phyloP scores from a whole-genome alignment of 345 rosid species.

The Eucalyptus melliodora region DNA sequence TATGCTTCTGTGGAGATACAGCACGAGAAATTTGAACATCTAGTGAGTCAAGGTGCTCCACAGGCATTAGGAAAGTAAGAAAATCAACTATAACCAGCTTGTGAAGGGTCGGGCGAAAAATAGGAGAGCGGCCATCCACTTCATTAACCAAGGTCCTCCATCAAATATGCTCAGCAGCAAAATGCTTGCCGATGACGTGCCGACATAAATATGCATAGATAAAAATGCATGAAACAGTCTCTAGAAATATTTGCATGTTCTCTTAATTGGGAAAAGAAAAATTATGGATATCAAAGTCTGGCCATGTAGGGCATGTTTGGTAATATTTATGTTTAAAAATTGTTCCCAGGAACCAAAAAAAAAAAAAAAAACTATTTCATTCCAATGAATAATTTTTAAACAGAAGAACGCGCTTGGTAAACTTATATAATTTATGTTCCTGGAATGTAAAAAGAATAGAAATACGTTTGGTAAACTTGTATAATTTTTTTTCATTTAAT shows the following conservation, averaged over 20 bases:
- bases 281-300: not conserved
- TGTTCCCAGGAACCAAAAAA: too few relatives aligned
- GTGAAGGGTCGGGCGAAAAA: not conserved
- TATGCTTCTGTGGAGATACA: not conserved
- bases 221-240: not conserved
- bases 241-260: not conserved
- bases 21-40: not conserved
- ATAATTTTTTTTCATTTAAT: too few relatives aligned
- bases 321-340: too few relatives aligned
- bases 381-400: too few relatives aligned
- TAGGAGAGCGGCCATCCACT: not conserved
- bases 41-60: not conserved
- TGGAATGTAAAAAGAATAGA: fast-evolving
- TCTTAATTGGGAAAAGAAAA: not conserved
- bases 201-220: not conserved
- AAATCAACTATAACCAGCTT: not conserved
- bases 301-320: not conserved
- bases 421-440: too few relatives aligned
- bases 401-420: too few relatives aligned
- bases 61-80: not conserved
- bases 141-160: not conserved
- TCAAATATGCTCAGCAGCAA: not conserved
- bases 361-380: too few relatives aligned
- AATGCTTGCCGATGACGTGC: not conserved
- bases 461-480: too few relatives aligned